These are phyloP conservation scores for Coniophora puteana DNA, from an alignment of 1,284 basidiomycete species.

Conservation along the genomic window DNA sequence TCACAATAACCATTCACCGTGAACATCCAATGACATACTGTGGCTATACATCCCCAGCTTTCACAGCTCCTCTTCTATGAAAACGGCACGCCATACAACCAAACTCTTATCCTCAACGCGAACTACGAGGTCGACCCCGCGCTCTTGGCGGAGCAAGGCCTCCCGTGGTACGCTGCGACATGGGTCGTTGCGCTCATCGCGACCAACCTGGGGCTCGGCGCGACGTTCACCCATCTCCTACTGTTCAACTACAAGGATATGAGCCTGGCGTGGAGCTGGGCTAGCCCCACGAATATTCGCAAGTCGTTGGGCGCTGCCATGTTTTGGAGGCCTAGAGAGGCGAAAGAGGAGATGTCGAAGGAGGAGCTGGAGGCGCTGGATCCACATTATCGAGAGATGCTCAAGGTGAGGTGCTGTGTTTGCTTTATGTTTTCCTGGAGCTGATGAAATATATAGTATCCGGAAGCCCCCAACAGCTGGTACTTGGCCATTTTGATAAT, in stretches of 20 bases:
- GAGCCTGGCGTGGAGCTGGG: constrained; percentile 40
- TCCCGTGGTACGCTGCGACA: constrained; percentile 31
- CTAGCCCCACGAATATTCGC: constrained; percentile 19
- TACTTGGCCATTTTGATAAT: constrained; percentile 35
- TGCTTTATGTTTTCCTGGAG: neutral
- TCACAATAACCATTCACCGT: too few relatives aligned
- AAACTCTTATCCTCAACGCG: constrained; percentile 43
- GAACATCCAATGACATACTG: too few relatives aligned
- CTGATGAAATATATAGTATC: constrained; percentile 29
- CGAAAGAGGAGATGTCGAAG: constrained; percentile 33
- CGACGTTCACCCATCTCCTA: constrained; percentile 47
- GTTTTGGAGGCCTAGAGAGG: constrained; percentile 43
- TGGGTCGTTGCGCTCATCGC: constrained; percentile 36
- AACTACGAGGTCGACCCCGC: constrained; percentile 44
- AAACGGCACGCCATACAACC: constrained; percentile 46
- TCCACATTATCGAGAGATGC: constrained; percentile 53
- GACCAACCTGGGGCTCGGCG: constrained; percentile 33
- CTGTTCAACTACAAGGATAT: constrained; percentile 49
- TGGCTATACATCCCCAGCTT: constrained; percentile 21
- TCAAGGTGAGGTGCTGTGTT: constrained; percentile 32
- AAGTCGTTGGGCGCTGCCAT: constrained; percentile 28
- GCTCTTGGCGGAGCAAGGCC: constrained; percentile 39
- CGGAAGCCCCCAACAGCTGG: constrained; percentile 46
- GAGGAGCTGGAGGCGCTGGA: constrained; percentile 33
- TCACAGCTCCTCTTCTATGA: constrained; percentile 50